These are phyloP conservation scores for Cucurbita maxima DNA, from an alignment of 306 rosid species.

Conservation along the genomic window DNA sequence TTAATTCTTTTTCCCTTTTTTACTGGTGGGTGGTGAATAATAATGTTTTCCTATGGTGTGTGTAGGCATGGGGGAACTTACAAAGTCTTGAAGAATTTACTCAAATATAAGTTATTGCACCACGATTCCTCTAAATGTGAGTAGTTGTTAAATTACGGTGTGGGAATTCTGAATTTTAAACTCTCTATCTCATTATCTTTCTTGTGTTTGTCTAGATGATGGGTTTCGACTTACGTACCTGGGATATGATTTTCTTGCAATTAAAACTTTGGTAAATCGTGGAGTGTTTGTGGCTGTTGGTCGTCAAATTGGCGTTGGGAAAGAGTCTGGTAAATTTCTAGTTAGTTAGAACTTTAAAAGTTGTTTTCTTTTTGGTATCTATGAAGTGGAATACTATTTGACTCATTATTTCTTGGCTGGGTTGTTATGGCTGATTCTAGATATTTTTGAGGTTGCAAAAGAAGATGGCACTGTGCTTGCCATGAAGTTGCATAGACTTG, in stretches of 20 bases:
- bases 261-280: conserved; percentile 75
- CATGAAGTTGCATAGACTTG: conserved; percentile 84
- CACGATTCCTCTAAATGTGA: conserved; percentile 86
- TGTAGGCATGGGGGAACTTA: conserved; percentile 85
- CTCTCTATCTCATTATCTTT: background rate
- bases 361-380: background rate
- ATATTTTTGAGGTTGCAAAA: conserved; percentile 80
- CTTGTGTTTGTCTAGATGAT: conserved; percentile 44
- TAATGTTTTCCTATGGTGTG: background rate
- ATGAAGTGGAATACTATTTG: background rate
- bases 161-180: background rate
- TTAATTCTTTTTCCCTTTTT: background rate
- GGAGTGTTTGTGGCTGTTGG: conserved; percentile 79
- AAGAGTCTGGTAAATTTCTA: conserved; percentile 62
- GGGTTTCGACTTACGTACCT: conserved; percentile 92
- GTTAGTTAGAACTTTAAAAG: background rate
- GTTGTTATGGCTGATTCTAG: conserved; percentile 12
- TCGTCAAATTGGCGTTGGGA: conserved; percentile 92
- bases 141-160: conserved; percentile 3
- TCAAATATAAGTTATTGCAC: conserved; percentile 74
- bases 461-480: conserved; percentile 82
- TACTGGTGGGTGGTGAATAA: background rate
- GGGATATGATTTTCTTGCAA: conserved; percentile 95
- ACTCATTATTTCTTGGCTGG: background rate
- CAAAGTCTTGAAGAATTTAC: conserved; percentile 73